Evolutionary conservation across 225 moss, liverwort and hornwort species (phyloP).

Genomic region (Takakia lepidozioides): DNA sequence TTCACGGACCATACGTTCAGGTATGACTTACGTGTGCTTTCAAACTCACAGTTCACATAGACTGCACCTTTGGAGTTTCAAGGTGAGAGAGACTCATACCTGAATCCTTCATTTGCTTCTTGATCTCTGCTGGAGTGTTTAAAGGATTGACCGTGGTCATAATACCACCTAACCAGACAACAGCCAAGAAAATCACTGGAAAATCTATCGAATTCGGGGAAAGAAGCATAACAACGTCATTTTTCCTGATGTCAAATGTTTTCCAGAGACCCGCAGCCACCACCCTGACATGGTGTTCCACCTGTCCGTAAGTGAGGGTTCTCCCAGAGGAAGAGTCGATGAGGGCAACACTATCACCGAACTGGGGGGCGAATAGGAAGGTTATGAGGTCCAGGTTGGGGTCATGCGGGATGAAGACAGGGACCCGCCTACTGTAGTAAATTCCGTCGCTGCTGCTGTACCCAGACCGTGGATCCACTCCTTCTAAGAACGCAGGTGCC

Average conservation of each 20-base stretch:
- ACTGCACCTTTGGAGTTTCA: not conserved
- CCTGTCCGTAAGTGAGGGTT: conserved; percentile 15
- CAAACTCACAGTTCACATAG: not conserved
- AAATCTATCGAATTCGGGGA: conserved; percentile 38
- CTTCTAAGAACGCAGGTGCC: no score
- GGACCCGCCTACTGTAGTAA: conserved; percentile 33
- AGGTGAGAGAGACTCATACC: conserved; percentile 13
- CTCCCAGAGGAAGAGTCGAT: conserved; percentile 21
- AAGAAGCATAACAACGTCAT: conserved; percentile 50
- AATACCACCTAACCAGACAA: conserved; percentile 34
- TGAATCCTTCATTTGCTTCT: conserved; percentile 49
- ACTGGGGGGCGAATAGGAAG: conserved; percentile 44
- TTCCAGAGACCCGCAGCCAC: conserved; percentile 31
- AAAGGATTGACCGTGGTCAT: conserved; percentile 48
- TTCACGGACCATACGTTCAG: no score
- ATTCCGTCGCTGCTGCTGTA: conserved; percentile 35
- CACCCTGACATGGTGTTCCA: conserved; percentile 22
- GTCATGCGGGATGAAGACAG: conserved; percentile 27
- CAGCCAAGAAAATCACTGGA: conserved; percentile 39
- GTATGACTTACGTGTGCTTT: not conserved
- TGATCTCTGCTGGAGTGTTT: conserved; percentile 38
- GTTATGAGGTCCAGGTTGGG: conserved; percentile 17
- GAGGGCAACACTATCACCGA: conserved; percentile 22
- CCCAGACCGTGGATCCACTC: conserved; percentile 24
- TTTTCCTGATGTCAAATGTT: conserved; percentile 32